Evolutionary conservation across 129 eudicot genomes (phyloP).

Genomic region (Helianthus tuberosus): DNA sequence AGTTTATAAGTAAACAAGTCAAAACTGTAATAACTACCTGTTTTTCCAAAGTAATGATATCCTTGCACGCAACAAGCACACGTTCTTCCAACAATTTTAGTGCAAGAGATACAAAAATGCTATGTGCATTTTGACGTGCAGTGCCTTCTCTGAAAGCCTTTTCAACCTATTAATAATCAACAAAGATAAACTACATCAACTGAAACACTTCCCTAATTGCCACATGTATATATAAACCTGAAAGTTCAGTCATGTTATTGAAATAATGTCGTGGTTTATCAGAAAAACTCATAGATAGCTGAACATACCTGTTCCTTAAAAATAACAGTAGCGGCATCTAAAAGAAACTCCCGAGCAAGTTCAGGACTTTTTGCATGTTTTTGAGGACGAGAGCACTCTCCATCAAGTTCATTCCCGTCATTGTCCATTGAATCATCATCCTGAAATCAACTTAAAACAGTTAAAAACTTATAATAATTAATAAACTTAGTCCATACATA

Average conservation of each 20-base stretch:
- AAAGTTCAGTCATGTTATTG: not conserved
- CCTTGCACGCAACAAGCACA: slow-evolving; percentile 91
- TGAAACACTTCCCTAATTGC: not conserved
- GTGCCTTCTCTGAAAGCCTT: slow-evolving; percentile 99
- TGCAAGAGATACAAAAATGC: slow-evolving; percentile 92
- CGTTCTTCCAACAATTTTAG: slow-evolving; percentile 87
- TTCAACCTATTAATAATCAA: slow-evolving; percentile 65
- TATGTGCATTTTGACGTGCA: slow-evolving; percentile 98
- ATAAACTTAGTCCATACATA: not conserved
- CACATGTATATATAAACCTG: not conserved
- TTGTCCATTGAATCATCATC: slow-evolving; percentile 98
- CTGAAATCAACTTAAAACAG: slow-evolving; percentile 39
- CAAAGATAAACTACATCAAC: slow-evolving; percentile 13
- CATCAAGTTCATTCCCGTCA: slow-evolving; percentile 94
- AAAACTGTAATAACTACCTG: slow-evolving; percentile 57
- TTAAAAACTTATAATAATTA: slow-evolving; percentile 4
- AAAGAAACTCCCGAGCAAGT: slow-evolving; percentile 95
- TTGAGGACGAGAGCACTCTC: slow-evolving; percentile 96
- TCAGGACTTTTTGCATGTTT: slow-evolving; percentile 99
- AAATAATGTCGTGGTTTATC: not conserved
- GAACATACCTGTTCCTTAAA: slow-evolving; percentile 92
- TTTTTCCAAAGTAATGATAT: slow-evolving; percentile 81
- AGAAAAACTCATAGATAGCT: not conserved
- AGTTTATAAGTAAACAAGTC: not conserved
- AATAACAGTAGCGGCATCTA: slow-evolving; percentile 96